A percentile compares a stretch with the other conserved stretches of the same genome.
phyloP scores from a whole-genome alignment of 2,329 filamentous ascomycete species.

The Talaromyces sp. region DNA sequence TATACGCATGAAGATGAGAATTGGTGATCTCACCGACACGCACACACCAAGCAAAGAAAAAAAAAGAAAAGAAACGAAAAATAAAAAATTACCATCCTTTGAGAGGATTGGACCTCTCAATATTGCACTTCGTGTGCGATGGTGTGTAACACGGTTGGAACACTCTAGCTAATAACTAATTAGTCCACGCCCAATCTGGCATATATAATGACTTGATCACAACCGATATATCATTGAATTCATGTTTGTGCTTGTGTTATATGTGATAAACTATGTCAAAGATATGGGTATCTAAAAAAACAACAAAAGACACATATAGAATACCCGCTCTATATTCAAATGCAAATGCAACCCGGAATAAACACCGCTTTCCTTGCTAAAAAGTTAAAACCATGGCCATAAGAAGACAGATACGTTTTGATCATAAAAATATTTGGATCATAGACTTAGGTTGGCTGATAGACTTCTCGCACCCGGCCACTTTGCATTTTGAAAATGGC shows the following conservation, averaged over 20 bases:
- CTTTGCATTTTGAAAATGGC: constrained; percentile 42
- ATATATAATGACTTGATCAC: too few species aligned
- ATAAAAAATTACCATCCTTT: too few species aligned
- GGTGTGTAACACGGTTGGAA: too few species aligned
- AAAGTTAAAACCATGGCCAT: not conserved
- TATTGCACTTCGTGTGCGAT: too few species aligned
- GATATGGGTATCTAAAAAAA: constrained; percentile 1
- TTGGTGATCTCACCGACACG: too few species aligned
- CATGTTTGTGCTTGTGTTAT: not conserved
- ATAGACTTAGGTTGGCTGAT: constrained; percentile 37
- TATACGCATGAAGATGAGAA: too few species aligned
- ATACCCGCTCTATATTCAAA: not conserved
- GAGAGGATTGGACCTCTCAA: too few species aligned
- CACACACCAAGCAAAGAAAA: too few species aligned
- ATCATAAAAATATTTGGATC: constrained; percentile 46
- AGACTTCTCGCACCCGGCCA: constrained; percentile 36
- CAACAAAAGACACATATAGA: not conserved
- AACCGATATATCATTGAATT: not conserved
- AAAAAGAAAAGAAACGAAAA: too few species aligned
- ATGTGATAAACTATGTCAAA: not conserved
- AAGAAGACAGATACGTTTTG: not conserved
- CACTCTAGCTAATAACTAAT: too few species aligned
- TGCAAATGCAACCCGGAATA: not conserved
- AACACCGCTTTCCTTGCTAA: constrained; percentile 5
- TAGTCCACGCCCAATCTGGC: too few species aligned